A percentile compares a stretch with the other conserved stretches of the same genome.
These are phyloP conservation scores for Physcomitrium patens DNA, from an alignment of 225 moss, liverwort and hornwort genomes.

Conservation along the genomic window DNA sequence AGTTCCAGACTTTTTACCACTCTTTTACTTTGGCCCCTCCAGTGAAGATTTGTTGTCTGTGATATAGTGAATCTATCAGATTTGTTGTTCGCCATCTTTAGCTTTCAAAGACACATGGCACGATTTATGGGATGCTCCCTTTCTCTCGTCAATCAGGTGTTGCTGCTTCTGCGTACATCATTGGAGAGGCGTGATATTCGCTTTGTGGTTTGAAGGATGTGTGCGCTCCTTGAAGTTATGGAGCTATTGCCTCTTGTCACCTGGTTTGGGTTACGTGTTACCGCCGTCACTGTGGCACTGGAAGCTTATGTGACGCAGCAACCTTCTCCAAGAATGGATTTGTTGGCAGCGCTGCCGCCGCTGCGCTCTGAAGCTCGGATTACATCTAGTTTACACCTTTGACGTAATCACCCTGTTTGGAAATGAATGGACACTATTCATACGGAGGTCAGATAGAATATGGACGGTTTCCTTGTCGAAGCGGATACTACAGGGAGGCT, in stretches of 20 bases:
- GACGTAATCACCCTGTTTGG: slow-evolving; percentile 79
- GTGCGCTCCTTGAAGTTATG: slow-evolving; percentile 68
- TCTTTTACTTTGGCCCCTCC: no score
- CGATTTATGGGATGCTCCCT: background rate
- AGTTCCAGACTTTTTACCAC: background rate
- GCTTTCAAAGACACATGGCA: background rate
- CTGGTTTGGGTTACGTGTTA: slow-evolving; percentile 63
- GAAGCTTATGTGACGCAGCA: slow-evolving; percentile 60
- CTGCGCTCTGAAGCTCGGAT: slow-evolving; percentile 71
- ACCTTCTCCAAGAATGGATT: slow-evolving; percentile 60
- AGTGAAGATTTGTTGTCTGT: no score
- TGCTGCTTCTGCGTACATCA: slow-evolving; percentile 7
- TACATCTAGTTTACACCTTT: slow-evolving; percentile 57
- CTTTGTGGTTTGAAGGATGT: slow-evolving; percentile 56
- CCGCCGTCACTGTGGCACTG: slow-evolving; percentile 64
- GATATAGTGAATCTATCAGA: no score
- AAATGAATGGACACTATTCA: slow-evolving; percentile 93
- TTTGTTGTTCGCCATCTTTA: no score
- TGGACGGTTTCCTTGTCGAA: slow-evolving; percentile 83
- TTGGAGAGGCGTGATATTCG: slow-evolving; percentile 26
- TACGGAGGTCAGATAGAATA: slow-evolving; percentile 81
- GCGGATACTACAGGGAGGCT: slow-evolving; percentile 72
- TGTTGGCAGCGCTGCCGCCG: slow-evolving; percentile 68
- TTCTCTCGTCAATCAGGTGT: slow-evolving; percentile 6
- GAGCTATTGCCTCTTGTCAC: slow-evolving; percentile 66